Base-by-base conservation (phyloP, 2,329 filamentous ascomycete species). In the Pseudocercospora pini-densiflorae region DNA sequence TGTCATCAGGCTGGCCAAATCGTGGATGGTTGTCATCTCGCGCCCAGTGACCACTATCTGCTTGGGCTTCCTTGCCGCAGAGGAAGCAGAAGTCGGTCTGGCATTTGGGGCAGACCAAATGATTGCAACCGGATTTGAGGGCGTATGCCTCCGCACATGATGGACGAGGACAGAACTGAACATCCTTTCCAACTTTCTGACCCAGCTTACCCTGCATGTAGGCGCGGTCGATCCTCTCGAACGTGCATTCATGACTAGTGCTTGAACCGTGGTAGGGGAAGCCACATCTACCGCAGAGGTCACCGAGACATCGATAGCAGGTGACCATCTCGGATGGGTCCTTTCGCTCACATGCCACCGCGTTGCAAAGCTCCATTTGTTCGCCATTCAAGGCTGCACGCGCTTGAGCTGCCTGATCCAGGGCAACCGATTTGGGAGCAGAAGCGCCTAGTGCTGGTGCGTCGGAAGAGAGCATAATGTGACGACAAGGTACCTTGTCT, bases 61-160 rank as follows among this genome's bases (percentile, higher is more conserved):
- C 40, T 49, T 36, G 21, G 12, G 40, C 59, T 47, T 61, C 59
- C 29, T 61, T 19, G n/a, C 59, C 59, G n/a, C 59, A 61, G 23
- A 61, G 59, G 6, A 61, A 29, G 31, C 59, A 61, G 47, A 65
- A 31, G 16, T 19, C 19, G 9, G 61, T 62, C 7, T 24, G 16
- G 21, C 61, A 62, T n/a, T 21, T 19, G 3, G 23, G 5, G 51
- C 61, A 62, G 10, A n/a, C 19, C n/a, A 62, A 21, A 3, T 45
- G 33, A 33, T 62, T 62, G 23, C 61, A 62, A 24, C 61, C 61
- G 8, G 53, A 49, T 31, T 19, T 19, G 5, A 62, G 61, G 7
- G 29, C 29, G 10, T 33, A 43, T 24, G 29, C 43, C 47, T 43
- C 27, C 33, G 55, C 24, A 45, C 61, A 62, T 5, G 29, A 23